phyloP scores from a whole-genome alignment of 139 green algal genomes.

The Chloropicon primus region DNA sequence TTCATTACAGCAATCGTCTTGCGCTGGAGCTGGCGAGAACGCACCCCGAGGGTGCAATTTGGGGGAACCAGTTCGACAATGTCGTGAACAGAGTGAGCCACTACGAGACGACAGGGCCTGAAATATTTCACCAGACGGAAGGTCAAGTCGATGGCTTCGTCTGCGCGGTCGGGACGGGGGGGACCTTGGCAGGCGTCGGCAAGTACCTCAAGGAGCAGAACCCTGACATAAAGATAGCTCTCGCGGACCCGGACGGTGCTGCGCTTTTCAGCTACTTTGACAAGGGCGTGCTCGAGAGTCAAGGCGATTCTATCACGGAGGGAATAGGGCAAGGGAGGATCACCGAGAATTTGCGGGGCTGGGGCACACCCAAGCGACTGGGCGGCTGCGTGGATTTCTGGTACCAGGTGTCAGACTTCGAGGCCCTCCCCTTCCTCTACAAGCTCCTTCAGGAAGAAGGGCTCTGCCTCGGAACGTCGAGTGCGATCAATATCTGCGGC shows the following conservation, averaged over 20 bases:
- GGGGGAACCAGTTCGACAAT: conserved; percentile 16
- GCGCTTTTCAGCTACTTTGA: conserved; percentile 20
- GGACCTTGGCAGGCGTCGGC: too few species aligned
- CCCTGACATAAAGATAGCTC: conserved; percentile 13
- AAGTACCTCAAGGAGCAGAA: conserved; percentile 28
- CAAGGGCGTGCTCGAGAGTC: conserved; percentile 8
- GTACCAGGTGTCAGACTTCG: conserved; percentile 20
- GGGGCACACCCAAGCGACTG: conserved; percentile 13
- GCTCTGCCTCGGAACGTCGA: conserved; percentile 17
- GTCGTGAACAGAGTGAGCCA: neutral
- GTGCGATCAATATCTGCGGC: conserved; percentile 18
- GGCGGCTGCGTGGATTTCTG: conserved; percentile 20
- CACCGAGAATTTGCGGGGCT: conserved; percentile 17
- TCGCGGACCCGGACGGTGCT: conserved; percentile 21
- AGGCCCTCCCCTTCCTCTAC: conserved; percentile 21
- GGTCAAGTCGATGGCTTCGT: too few species aligned
- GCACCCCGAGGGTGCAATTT: conserved; percentile 13
- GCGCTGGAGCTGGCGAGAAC: too few species aligned
- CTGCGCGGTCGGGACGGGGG: too few species aligned
- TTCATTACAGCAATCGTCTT: conserved; percentile 18
- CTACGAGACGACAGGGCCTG: too few species aligned
- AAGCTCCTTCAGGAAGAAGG: conserved; percentile 16
- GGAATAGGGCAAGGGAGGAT: conserved; percentile 21
- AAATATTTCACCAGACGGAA: too few species aligned
- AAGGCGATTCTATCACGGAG: conserved; percentile 19